Base-by-base conservation (phyloP, 2,329 filamentous ascomycete species). In the Aschersonia sp. region DNA sequence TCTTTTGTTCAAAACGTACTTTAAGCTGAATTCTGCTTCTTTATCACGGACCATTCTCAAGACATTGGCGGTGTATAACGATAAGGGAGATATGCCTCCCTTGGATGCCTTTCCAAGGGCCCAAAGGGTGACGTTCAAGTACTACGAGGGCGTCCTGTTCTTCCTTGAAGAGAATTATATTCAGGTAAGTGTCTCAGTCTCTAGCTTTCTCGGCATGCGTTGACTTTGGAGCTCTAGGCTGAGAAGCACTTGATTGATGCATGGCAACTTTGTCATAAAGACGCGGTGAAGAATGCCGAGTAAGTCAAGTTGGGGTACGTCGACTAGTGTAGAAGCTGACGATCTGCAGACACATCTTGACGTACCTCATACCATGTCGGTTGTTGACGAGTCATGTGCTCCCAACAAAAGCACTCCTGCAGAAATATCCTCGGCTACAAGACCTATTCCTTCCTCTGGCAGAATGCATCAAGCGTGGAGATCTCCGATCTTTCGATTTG, bases 1-100 rank as follows among this genome's bases (percentile, higher is more conserved):
- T 60, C 75, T 98, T 6, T 73, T 96, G 11, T 98, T 98, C 78
- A 97, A 97, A 67, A 97, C 89, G 1, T 96, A 97, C 64, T 98
- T 98, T 71, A 94, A 87, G 69, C 72, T 97, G 53, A 95, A 94
- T 66, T 86, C 85, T 35, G 83, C 94, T 49, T 81, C 80, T n/a
- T 71, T 97, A 22, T 94, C 83, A 14, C 88, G 92, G 61, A 96
- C 92, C 54, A 83, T 97, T 45, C 72, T 98, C 44, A 86, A 83
- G 55, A 88, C 87, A 0, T 73, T 98, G 44, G 75, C 82, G 44
- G 89, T 88, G 10, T 83, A 85, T 47, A 67, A 72, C 49, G 72
- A 81, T 42, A 68, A 72, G 51, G 76, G 78, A 43, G 90, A 98
- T 57, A 83, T 98, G 69, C 92, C 92, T 1, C 70, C 77, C 0